These are phyloP conservation scores for Calycina marina DNA, from an alignment of 2,329 filamentous ascomycete species.

Conservation along the genomic window DNA sequence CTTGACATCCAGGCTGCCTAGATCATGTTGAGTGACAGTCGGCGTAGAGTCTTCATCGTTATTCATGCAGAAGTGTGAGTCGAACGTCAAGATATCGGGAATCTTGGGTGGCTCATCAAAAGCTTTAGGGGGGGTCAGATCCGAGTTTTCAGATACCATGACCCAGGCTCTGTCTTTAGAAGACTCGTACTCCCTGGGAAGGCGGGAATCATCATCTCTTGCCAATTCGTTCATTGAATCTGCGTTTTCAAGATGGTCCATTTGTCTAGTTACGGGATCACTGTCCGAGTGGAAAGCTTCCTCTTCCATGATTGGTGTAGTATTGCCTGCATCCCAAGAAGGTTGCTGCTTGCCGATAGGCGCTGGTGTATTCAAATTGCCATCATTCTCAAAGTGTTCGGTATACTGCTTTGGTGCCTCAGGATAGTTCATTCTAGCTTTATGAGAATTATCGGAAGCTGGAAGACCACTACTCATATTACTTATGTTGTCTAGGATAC, in stretches of 20 bases:
- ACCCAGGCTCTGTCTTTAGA: slow-evolving; percentile 14
- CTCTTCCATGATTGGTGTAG: slow-evolving; percentile 26
- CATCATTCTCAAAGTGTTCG: not conserved
- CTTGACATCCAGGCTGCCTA: no score
- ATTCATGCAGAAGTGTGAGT: no score
- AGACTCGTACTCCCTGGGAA: slow-evolving; percentile 14
- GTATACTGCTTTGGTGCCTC: not conserved
- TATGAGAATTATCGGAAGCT: not conserved
- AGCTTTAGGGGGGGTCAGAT: not conserved
- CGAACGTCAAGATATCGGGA: no score
- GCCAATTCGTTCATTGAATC: slow-evolving; percentile 10
- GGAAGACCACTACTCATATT: slow-evolving; percentile 8
- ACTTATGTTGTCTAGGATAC: slow-evolving; percentile 2
- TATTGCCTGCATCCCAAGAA: slow-evolving; percentile 24
- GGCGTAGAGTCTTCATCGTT: no score
- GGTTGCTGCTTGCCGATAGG: slow-evolving; percentile 24
- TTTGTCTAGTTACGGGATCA: no score
- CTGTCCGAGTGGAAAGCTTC: slow-evolving; percentile 19
- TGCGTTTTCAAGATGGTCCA: no score
- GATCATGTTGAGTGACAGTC: no score
- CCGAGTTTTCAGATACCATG: slow-evolving; percentile 7
- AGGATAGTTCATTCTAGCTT: not conserved
- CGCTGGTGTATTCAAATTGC: slow-evolving; percentile 10
- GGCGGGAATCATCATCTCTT: slow-evolving; percentile 12
- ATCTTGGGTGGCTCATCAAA: not conserved